Evolutionary conservation across 1,139 yeast species (phyloP), one percentile per base, ranked within the genome.

Genomic region (Candida tropicalis): DNA sequence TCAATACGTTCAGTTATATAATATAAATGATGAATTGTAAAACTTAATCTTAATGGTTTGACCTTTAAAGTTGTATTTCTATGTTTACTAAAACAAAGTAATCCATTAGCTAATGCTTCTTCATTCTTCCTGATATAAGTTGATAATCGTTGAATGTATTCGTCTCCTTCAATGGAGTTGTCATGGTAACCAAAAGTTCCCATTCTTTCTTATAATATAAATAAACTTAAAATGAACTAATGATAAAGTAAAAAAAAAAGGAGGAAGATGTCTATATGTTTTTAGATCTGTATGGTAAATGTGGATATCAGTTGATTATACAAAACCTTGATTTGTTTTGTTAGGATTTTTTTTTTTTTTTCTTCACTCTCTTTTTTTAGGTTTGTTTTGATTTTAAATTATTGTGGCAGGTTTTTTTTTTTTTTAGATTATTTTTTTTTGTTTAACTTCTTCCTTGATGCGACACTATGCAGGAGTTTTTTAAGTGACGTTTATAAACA

Each of bases 21-120:
- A 58, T 80, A 83, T 27, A 82, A 66, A 57, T 83, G 88, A 56
- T 82, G 88, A 22, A 81, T 64, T 23, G 86, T 79, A 45, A 82
- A 66, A 23, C 77, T 75, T 22, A 82, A 63, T 44, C 86, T 60
- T 16, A 79, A 73, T 0, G 87, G 83, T 54, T 46, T 78, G 31
- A 68, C 57, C 41, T 66, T 63, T 31, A 62, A 42, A 35, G 54
- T 45, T 3, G 57, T 44, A 18, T 47, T 42, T 29, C 63, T 57
- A 40, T 55, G 61, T 43, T 70, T 73, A 43, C 75, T 66, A 50
- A 70, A 73, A 47, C 68, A 63, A 32, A 73, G 62, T 29, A 73
- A 60, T 11, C 78, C 78, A 51, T 73, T 73, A 29, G 78, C 79
- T 41, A 73, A 61, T 8, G 67, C 70, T 52, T 66, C 77, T 51